Percentiles rank a stretch among this genome's conserved stretches.
Conservation (phyloP, 2,329 filamentous ascomycete genomes). For the Sporothrix luriei region DNA sequence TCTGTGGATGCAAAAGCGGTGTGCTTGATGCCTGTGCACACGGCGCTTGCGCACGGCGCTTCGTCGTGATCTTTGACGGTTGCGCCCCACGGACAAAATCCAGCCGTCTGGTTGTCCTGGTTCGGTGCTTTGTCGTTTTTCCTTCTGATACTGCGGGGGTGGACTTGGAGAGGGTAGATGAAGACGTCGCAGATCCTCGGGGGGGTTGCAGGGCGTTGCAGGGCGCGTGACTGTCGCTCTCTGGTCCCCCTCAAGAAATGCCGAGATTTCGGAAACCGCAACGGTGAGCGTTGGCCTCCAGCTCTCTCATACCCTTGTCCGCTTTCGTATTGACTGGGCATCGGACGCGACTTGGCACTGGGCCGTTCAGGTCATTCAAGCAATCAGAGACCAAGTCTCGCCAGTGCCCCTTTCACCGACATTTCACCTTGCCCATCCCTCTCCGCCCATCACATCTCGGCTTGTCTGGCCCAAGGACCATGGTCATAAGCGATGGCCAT, state of each 20-base stretch:
- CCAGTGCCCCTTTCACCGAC: slow-evolving; percentile 13
- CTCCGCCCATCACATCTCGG: not conserved
- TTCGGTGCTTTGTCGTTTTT: not conserved
- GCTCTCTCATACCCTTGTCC: not conserved
- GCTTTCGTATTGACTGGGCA: slow-evolving; percentile 16
- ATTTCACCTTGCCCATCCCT: slow-evolving; percentile 13
- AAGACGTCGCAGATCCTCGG: not conserved
- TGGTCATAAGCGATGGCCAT: not conserved
- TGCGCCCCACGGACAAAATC: not conserved
- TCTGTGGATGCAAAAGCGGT: not conserved
- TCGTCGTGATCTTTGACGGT: not conserved
- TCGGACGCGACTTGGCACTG: slow-evolving; percentile 18
- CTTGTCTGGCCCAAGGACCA: not conserved
- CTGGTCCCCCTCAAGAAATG: not conserved
- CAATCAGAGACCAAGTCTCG: no score
- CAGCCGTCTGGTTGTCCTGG: not conserved
- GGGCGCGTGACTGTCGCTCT: not conserved
- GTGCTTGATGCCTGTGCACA: not conserved
- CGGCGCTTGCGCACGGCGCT: not conserved
- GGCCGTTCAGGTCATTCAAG: not conserved
- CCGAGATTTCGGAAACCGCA: not conserved
- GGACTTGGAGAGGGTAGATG: no score
- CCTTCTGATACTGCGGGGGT: no score
- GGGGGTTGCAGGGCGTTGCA: not conserved
- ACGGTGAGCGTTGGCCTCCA: not conserved